phyloP scores from a whole-genome alignment of 345 rosid species.

The Salix brachista region DNA sequence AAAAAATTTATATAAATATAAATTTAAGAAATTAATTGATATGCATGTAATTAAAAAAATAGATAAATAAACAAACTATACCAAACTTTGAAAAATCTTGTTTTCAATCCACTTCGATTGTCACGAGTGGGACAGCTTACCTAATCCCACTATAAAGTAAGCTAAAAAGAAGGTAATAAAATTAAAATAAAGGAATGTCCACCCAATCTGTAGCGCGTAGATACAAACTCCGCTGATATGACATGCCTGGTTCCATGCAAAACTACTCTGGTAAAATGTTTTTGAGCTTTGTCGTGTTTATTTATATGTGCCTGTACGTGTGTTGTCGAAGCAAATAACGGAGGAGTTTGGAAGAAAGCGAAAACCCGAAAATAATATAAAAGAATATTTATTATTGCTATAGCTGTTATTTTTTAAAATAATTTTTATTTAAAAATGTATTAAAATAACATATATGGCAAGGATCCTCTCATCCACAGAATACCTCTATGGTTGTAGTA shows the following conservation, averaged over 20 bases:
- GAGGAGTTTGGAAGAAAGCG: neutral
- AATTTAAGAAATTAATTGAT: too few species aligned
- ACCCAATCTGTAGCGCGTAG: neutral
- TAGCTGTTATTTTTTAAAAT: too few species aligned
- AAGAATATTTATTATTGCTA: too few species aligned
- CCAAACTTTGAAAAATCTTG: conserved; percentile 12
- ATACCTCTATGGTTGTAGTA: neutral
- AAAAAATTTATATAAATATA: too few species aligned
- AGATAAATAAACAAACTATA: neutral
- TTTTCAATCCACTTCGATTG: conserved; percentile 12
- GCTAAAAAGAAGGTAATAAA: neutral
- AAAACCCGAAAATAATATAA: neutral
- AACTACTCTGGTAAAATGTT: neutral
- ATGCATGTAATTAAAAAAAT: too few species aligned
- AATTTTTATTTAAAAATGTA: too few species aligned
- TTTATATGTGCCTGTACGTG: neutral
- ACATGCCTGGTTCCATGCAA: neutral
- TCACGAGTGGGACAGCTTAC: conserved; percentile 21
- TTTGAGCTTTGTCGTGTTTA: neutral
- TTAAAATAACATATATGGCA: too few species aligned
- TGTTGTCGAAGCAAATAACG: neutral
- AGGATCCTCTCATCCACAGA: too few species aligned
- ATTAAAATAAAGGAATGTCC: neutral
- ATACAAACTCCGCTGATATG: neutral
- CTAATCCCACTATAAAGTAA: conserved; percentile 15